These are phyloP conservation scores for Cucumis hystrix DNA, from an alignment of 306 rosid species.

Conservation along the genomic window DNA sequence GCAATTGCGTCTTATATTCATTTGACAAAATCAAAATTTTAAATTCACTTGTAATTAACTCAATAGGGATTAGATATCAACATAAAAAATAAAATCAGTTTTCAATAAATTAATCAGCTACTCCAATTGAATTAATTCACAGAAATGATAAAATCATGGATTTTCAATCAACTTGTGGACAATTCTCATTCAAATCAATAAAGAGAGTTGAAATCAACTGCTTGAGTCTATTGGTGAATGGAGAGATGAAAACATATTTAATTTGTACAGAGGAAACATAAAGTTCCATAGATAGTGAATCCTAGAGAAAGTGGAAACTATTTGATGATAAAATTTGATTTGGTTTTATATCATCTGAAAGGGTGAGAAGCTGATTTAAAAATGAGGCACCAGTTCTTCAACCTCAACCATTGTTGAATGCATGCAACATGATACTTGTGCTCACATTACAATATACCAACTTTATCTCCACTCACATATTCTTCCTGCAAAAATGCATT, in stretches of 20 bases:
- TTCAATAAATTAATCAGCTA: neutral
- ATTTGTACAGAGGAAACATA: neutral
- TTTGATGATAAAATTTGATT: neutral
- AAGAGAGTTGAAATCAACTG: neutral
- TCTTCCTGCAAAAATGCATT: slow-evolving; percentile 48
- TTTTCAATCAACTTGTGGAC: neutral
- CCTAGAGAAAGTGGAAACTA: neutral
- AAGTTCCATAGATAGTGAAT: neutral
- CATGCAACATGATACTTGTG: slow-evolving; percentile 61
- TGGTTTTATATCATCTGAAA: neutral
- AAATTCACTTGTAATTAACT: neutral
- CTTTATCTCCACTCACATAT: slow-evolving; percentile 53
- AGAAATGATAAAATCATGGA: neutral
- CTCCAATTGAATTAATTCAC: neutral
- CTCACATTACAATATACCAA: slow-evolving; percentile 60
- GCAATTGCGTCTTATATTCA: too few relatives aligned
- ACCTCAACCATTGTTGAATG: slow-evolving; percentile 73
- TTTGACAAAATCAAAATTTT: neutral
- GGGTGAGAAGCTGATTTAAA: slow-evolving; percentile 42
- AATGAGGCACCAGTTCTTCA: slow-evolving; percentile 95
- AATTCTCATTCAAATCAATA: neutral
- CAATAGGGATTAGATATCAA: neutral
- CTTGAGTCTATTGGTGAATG: neutral
- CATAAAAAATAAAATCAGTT: neutral
- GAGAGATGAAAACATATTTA: neutral